Evolutionary conservation across 768 basidiomycete species (phyloP), one percentile per base, ranked within the genome.

Genomic region (Boletus subparvulus): DNA sequence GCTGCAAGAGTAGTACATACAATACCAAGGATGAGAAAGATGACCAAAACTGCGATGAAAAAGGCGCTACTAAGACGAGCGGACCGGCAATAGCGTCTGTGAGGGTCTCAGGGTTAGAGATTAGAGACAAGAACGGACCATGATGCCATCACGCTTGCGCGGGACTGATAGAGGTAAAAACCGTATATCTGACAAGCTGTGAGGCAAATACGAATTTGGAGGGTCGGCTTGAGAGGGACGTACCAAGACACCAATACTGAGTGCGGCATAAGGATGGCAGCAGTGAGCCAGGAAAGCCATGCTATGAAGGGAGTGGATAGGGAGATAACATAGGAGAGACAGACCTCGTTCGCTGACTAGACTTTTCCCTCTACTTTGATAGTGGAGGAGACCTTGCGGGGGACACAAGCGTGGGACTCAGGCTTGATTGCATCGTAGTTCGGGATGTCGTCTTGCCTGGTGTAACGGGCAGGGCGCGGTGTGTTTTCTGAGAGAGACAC

Each of bases 291-390:
- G 0, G 94, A 83, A 33, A 98, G 81, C 90, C 94, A 97, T 2
- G 96, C 92, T 93, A 50, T 2, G 50, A 47, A 39, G 48, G 28
- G 26, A 16, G 36, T 68, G 33, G 64, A 10, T 14, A 14, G 32
- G 32, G 32, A 32, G 39, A 52, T 17, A 40, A 32, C 37, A 3
- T 35, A 42, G 50, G 47, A 12, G 8, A 28, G 45, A 48, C 86
- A 58, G 46, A 94, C 92, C 94, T 68, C 92, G 78, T 73, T 98
- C 94, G 67, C 96, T 97, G 10, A 95, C 94, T 94, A 98, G 47
- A 98, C 94, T 67, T 98, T 98, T 21, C 86, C 87, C 69, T 98
- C 94, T 17, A 98, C 93, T 60, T 86, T 90, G 64, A 98, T 78
- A 0, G 87, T 83, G 1, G 89, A 88, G 0, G 88, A 76, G 21